phyloP scores from a whole-genome alignment of 2,329 filamentous ascomycete species.

The Aspergillus sp. region DNA sequence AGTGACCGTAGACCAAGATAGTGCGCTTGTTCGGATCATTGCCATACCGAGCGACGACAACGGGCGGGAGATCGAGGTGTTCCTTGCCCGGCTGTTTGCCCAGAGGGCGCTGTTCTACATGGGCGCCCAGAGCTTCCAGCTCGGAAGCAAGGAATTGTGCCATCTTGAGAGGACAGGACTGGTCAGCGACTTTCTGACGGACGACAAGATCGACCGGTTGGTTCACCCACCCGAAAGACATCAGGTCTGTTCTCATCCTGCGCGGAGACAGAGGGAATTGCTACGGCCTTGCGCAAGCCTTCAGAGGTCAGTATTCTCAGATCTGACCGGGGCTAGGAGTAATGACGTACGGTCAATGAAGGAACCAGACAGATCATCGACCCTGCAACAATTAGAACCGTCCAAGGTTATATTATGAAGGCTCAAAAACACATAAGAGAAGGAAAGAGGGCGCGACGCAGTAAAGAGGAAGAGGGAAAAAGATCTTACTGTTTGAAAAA shows the following conservation, averaged over 20 bases:
- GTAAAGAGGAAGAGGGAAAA: background rate
- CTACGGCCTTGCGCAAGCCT: constrained; percentile 81
- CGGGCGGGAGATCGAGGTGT: constrained; percentile 85
- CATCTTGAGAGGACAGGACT: constrained; percentile 57
- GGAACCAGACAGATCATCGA: constrained; percentile 72
- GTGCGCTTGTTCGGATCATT: constrained; percentile 90
- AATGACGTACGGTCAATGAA: constrained; percentile 73
- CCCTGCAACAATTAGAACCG: constrained; percentile 37
- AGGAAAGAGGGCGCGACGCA: background rate
- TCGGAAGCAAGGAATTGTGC: constrained; percentile 84
- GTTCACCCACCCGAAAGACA: constrained; percentile 69
- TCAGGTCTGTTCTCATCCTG: constrained; percentile 85
- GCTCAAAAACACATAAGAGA: background rate
- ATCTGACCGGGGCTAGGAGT: no score
- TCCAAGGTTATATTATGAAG: background rate
- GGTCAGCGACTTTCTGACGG: constrained; percentile 2
- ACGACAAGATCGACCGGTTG: background rate
- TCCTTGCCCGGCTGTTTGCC: constrained; percentile 92
- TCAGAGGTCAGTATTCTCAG: constrained; percentile 8
- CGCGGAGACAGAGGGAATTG: constrained; percentile 92
- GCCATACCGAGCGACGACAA: constrained; percentile 88
- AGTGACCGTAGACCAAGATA: constrained; percentile 96
- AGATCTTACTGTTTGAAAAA: constrained; percentile 75
- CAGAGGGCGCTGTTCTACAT: constrained; percentile 80
- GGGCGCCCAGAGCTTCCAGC: constrained; percentile 78